Evolutionary conservation across 768 basidiomycete species (phyloP), one percentile per base, ranked within the genome.

Genomic region (Sistotremastrum suecicum): DNA sequence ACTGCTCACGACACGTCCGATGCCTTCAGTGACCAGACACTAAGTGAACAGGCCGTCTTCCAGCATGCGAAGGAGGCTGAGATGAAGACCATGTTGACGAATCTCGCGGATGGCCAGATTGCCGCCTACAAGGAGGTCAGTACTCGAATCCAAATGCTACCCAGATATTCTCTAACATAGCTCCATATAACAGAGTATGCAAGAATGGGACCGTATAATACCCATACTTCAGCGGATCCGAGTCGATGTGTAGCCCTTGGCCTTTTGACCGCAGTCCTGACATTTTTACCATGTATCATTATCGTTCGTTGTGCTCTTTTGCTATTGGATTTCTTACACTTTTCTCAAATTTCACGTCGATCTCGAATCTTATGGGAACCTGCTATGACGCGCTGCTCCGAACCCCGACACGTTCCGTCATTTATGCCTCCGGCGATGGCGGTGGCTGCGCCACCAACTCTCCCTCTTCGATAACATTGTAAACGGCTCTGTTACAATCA

Each of bases 141-240:
- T 56, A n/a, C 31, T 1, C 11, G 34, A 28, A 29, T 31, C 38
- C 41, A 32, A 47, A 48, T 41, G 45, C 50, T 32, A 32, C n/a
- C 7, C 36, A n/a, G 31, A 42, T 8, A 20, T n/a, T 37, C 36
- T 36, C 41, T 39, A 10, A 37, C 43, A 41, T 46, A 30, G 44
- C 41, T 30, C 39, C 42, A 43, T 42, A 44, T 37, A 43, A 12
- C 52, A 89, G 83, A 79, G 87, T 45, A 91, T 94, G 85, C 89
- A 97, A 54, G 91, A 97, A 61, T 97, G 90, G 91, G 91, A 97
- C 45, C 72, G 84, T 63, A 83, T 92, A 58, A 89, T 91, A 71
- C 86, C 90, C 54, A 68, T 90, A 54, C 80, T 94, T 58, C 87
- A 92, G 63, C 83, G 87, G 46, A 94, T 94, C 67, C 80, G 87